These are phyloP conservation scores for Pythium aphanidermatum DNA, from an alignment of 352 stramenopile species.

Conservation along the genomic window DNA sequence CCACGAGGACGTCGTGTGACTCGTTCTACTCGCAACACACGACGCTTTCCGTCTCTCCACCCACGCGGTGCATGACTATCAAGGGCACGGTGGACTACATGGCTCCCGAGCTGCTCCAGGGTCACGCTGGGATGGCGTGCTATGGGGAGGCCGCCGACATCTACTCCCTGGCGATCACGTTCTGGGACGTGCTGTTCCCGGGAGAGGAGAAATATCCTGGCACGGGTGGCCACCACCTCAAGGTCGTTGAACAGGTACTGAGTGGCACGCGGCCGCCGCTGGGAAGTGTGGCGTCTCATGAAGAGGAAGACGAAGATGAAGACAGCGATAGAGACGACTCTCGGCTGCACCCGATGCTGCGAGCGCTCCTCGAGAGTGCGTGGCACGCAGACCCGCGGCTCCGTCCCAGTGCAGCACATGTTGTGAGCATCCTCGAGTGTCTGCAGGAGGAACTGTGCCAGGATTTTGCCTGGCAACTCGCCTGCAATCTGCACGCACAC, in stretches of 20 bases:
- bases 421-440: constrained; percentile 39
- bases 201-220: constrained; percentile 28
- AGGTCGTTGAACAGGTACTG: constrained; percentile 38
- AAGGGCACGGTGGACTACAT: constrained; percentile 46
- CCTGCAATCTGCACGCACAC: constrained; percentile 12
- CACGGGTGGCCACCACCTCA: constrained; percentile 21
- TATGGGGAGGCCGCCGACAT: constrained; percentile 48
- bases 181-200: constrained; percentile 60
- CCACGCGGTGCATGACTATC: constrained; percentile 30
- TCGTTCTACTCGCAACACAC: too few species aligned
- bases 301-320: too few species aligned
- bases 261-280: constrained; percentile 29
- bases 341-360: constrained; percentile 27
- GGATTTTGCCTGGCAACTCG: constrained; percentile 19
- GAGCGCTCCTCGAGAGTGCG: constrained; percentile 31
- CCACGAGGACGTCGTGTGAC: too few species aligned
- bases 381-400: constrained; percentile 35
- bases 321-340: too few species aligned
- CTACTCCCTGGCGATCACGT: constrained; percentile 47
- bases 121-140: constrained; percentile 18
- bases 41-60: too few species aligned
- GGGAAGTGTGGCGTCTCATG: too few species aligned
- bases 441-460: constrained; percentile 41
- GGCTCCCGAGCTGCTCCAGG: constrained; percentile 47
- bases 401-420: constrained; percentile 28